Conservation (phyloP, 352 stramenopile species). For the Pythium phragmiticola region DNA sequence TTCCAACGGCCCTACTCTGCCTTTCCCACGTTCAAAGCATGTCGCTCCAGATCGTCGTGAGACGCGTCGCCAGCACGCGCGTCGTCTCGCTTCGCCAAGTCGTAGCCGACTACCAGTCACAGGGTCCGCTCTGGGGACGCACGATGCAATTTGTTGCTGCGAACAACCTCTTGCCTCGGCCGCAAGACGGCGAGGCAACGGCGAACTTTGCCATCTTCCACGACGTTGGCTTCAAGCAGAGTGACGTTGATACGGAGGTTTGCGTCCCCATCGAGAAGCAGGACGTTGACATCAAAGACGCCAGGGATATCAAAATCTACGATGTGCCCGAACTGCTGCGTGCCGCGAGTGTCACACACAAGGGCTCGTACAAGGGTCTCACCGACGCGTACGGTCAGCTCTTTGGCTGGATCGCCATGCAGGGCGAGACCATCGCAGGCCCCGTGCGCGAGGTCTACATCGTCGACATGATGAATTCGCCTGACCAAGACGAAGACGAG, state of each 20-base stretch:
- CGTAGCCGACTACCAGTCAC: conserved; percentile 4
- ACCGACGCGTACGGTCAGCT: conserved; percentile 32
- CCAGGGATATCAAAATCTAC: conserved; percentile 28
- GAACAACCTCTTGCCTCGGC: neutral
- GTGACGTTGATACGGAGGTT: conserved; percentile 53
- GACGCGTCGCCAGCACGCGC: conserved; percentile 8
- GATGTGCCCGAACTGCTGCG: conserved; percentile 23
- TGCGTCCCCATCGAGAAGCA: conserved; percentile 39
- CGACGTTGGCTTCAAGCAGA: conserved; percentile 32
- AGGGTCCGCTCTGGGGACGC: neutral
- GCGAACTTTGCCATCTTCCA: conserved; percentile 48
- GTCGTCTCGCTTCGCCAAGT: conserved; percentile 2
- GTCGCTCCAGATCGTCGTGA: conserved; percentile 1
- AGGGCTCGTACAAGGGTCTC: conserved; percentile 33
- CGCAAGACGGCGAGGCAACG: neutral
- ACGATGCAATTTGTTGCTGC: neutral
- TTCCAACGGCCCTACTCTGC: neutral
- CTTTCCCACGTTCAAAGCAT: neutral
- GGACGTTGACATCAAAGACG: conserved; percentile 6
- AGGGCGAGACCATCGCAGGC: conserved; percentile 30
- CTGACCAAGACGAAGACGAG: conserved; percentile 1
- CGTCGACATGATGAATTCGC: conserved; percentile 27
- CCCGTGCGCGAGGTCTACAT: conserved; percentile 44
- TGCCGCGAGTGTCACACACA: conserved; percentile 37
- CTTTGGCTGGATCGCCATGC: conserved; percentile 36